Conservation (phyloP, 2,329 filamentous ascomycete species). For the Colletotrichum orchidophilum region DNA sequence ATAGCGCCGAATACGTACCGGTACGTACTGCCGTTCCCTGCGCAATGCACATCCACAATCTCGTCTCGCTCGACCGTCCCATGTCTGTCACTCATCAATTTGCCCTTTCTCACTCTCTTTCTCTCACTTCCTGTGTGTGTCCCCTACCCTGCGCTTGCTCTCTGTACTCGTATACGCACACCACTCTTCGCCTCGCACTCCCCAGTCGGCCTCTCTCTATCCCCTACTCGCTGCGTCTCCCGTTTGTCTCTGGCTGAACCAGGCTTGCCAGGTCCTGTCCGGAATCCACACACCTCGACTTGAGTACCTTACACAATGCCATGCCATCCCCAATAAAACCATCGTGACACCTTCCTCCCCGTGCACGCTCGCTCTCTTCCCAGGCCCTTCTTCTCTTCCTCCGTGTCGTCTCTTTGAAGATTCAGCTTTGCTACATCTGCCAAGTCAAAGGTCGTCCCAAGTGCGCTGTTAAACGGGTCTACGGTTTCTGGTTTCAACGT, state of each 20-base stretch:
- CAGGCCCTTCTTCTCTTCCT: not conserved
- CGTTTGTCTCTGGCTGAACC: constrained; percentile 9
- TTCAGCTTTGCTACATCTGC: constrained; percentile 11
- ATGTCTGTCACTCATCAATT: constrained; percentile 28
- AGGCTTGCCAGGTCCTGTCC: not conserved
- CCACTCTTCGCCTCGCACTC: not conserved
- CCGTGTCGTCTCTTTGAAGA: constrained; percentile 21
- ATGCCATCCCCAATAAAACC: constrained; percentile 28
- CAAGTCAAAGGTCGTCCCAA: constrained; percentile 27
- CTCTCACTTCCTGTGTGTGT: not conserved
- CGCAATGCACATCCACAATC: constrained; percentile 20
- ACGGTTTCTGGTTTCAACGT: constrained; percentile 22
- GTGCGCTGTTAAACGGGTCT: constrained; percentile 17
- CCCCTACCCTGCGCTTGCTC: not conserved
- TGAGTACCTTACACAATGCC: constrained; percentile 4
- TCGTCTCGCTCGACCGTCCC: constrained; percentile 11
- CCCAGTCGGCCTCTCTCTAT: constrained; percentile 8
- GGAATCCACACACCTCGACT: not conserved
- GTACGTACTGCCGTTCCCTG: constrained; percentile 11
- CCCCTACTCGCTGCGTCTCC: constrained; percentile 16
- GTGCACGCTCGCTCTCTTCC: not conserved
- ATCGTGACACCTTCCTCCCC: constrained; percentile 28
- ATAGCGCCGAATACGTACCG: not conserved
- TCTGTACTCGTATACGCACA: not conserved
- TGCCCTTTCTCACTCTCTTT: constrained; percentile 11